Base-by-base conservation (phyloP, 1,284 basidiomycete genomes). In the Pyrrhoderma noxium region DNA sequence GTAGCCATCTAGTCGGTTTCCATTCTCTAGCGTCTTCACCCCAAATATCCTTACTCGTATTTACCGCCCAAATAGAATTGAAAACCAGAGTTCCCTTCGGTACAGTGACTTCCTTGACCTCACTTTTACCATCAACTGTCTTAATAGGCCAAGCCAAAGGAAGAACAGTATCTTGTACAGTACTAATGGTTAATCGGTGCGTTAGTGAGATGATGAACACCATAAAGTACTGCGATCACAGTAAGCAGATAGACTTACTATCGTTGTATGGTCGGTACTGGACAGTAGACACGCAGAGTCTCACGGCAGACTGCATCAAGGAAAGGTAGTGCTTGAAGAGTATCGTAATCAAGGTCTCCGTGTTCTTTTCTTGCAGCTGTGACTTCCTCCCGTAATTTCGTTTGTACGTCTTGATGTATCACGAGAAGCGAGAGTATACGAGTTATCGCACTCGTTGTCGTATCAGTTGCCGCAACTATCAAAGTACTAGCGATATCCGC, bases 251-350 rank as follows among this genome's bases (percentile, higher is more conserved):
- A 16, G 35, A 36, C 53, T 48, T 47, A 56, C 56, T 46, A 50
- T 1, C 56, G 49, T 13, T 19, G 22, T 19, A 56, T n/a, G 3
- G 23, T 19, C 19, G 54, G 21, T 8, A 48, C 35, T 7, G 50
- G 48, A 2, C 45, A 48, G 14, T 39, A 40, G 9, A 52, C 40
- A 11, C 67, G 60, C 16, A 68, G 56, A 0, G 65, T 66, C 49
- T 68, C 67, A 25, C 65, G 59, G 51, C 65, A 65, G 4, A 68
- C 57, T 1, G 63, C 66, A 42, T 68, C 66, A 9, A 68, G 56
- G 44, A 60, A 65, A 0, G 66, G 65, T 7, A 68, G 54, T 1
- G 50, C 51, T 18, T 62, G 60, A 7, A 68, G 58, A 1, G 53
- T 51, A 52, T 68, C 66, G 49, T 66, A 62, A 0, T 57, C 47